Base-by-base conservation (phyloP, 1,284 basidiomycete genomes). In the Ustilago nuda region DNA sequence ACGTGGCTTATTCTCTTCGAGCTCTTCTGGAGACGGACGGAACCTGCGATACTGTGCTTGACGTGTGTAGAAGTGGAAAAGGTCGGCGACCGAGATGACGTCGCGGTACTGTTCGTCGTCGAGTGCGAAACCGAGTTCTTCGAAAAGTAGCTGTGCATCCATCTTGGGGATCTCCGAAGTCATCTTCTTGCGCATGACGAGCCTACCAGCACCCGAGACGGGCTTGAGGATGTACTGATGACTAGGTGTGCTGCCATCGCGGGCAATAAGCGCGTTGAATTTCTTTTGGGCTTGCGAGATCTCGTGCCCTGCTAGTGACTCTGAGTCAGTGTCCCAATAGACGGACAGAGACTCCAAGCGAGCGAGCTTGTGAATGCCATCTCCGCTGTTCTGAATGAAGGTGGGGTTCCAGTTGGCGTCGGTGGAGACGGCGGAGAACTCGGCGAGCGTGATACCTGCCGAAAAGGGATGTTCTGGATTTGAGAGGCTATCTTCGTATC, bases 141-240 rank as follows among this genome's bases (percentile, higher is more conserved):
- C 92, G 85, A 99, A 99, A 19, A 93, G 88, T 33, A 99, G 89
- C 82, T 95, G 92, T 0, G 94, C 90, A 82, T 99, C 95, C 78
- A 94, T 94, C 66, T 92, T 92, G 91, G 80, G 82, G 56, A 68
- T 91, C 88, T 82, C 92, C 90, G 80, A 91, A 88, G 83, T 90
- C 90, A 82, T 93, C 91, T 81, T 79, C 35, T 76, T 77, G 83
- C 96, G 94, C 87, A 99, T 91, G 73, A 92, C 89, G 68, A 97
- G 89, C 78, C 93, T 90, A 37, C 96, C 97, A 87, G 98, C 92
- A 56, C 96, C 97, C 0, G 94, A 94, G 13, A 99, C 96, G 23
- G 97, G 97, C 85, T 93, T 95, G 45, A 99, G 89, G 70, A 99
- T 92, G 86, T 94, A 98, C 86, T 99, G 97, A 86, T 99, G 98